Conservation (phyloP, 78 protist species). For the Dictyostelium discoideum region DNA sequence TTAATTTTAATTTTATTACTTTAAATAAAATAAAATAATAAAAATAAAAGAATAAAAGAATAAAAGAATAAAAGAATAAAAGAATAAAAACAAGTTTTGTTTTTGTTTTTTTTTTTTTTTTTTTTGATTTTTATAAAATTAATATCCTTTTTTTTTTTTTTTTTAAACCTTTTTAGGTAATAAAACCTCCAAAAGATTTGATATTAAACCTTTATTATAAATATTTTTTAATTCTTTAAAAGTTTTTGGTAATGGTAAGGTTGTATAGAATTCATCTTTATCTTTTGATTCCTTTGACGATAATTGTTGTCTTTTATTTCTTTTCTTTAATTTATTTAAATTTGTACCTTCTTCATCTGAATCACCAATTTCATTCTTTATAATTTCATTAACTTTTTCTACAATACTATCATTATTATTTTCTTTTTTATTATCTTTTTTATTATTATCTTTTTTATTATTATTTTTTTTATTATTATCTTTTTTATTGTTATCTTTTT, state of each 20-base stretch:
- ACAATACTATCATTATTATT: background rate
- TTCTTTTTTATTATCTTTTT: background rate
- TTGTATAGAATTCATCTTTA: background rate
- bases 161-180: constrained; percentile 10
- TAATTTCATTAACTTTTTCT: background rate
- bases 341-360: background rate
- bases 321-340: background rate
- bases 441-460: background rate
- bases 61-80: too few species aligned
- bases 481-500: background rate
- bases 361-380: background rate
- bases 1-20: background rate
- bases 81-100: too few species aligned
- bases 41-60: background rate
- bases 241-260: constrained; percentile 50
- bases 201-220: background rate
- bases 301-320: background rate
- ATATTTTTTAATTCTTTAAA: constrained; percentile 51
- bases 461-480: too few species aligned
- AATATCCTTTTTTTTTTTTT: too few species aligned
- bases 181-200: constrained; percentile 27
- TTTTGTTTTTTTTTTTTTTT: too few species aligned
- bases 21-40: background rate
- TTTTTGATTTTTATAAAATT: too few species aligned
- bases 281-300: background rate